These are phyloP conservation scores for Zelonia costaricensis DNA, from an alignment of 208 protist species.

Conservation along the genomic window DNA sequence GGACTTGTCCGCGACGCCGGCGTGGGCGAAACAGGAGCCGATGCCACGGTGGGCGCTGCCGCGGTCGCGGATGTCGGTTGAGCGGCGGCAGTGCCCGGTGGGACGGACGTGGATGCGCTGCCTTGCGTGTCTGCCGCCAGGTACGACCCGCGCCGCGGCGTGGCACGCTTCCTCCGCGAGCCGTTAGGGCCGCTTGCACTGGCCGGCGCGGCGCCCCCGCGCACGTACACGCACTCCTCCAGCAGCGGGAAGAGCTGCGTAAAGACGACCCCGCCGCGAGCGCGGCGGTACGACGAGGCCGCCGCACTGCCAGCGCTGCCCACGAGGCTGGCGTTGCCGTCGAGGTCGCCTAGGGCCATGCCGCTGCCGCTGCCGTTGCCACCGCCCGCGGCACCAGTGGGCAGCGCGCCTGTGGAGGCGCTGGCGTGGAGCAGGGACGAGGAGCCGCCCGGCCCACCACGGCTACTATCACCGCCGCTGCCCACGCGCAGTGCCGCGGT, in stretches of 20 bases:
- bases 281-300: not conserved
- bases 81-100: too few relatives aligned
- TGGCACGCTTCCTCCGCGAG: too few relatives aligned
- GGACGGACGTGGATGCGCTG: too few relatives aligned
- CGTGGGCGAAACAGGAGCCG: too few relatives aligned
- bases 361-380: not conserved
- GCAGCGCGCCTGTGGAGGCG: not conserved
- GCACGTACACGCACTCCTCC: conserved; percentile 10
- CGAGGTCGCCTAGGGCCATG: too few relatives aligned
- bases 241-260: conserved; percentile 22
- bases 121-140: too few relatives aligned
- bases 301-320: not conserved
- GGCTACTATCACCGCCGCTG: not conserved
- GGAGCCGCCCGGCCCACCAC: too few relatives aligned
- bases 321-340: not conserved
- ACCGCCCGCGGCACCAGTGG: not conserved
- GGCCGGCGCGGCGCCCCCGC: not conserved
- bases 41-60: too few relatives aligned
- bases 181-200: too few relatives aligned
- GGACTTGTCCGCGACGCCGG: too few relatives aligned
- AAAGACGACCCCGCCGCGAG: conserved; percentile 10
- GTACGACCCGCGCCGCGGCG: too few relatives aligned
- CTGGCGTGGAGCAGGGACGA: not conserved
- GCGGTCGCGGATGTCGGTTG: too few relatives aligned
- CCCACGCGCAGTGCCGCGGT: not conserved